A percentile compares a stretch with the other conserved stretches of the same genome.
These are phyloP conservation scores for Tripterygium wilfordii DNA, from an alignment of 177 flowering plant species.

Conservation along the genomic window DNA sequence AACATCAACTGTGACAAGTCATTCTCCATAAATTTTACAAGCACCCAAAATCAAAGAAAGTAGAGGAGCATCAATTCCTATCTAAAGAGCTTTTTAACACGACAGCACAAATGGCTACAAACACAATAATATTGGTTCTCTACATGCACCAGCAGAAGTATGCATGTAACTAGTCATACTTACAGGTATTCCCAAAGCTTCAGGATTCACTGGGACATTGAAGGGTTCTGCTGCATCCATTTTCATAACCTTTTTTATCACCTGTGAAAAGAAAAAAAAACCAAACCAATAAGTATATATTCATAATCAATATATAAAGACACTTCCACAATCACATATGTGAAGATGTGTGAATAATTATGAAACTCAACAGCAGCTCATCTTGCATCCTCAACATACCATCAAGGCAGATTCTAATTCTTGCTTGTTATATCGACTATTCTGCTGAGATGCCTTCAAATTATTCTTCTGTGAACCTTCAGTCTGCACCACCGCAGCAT, in stretches of 20 bases:
- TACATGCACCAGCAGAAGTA: no score
- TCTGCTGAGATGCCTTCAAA: slow-evolving; percentile 15
- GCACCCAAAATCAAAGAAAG: no score
- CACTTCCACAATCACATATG: no score
- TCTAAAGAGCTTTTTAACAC: no score
- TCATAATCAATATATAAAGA: background rate
- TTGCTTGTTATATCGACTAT: slow-evolving; percentile 41
- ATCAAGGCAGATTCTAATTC: slow-evolving; percentile 58
- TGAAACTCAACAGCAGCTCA: background rate
- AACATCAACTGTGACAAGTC: no score
- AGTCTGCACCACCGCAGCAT: slow-evolving; percentile 19
- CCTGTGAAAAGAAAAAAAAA: slow-evolving; percentile 29
- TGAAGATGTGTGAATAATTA: no score
- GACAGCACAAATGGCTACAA: no score
- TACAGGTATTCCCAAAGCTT: slow-evolving; percentile 93
- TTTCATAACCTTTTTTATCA: slow-evolving; percentile 91
- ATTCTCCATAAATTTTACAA: no score
- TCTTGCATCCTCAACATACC: slow-evolving; percentile 29
- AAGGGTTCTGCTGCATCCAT: slow-evolving; percentile 99
- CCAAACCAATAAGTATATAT: background rate
- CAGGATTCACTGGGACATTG: slow-evolving; percentile 88
- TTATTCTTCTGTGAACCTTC: slow-evolving; percentile 29
- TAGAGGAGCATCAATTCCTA: no score
- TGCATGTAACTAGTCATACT: slow-evolving; percentile 18
- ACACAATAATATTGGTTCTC: no score